Conservation (phyloP, 1,284 basidiomycete species). For the Sanghuangporus weigelae region DNA sequence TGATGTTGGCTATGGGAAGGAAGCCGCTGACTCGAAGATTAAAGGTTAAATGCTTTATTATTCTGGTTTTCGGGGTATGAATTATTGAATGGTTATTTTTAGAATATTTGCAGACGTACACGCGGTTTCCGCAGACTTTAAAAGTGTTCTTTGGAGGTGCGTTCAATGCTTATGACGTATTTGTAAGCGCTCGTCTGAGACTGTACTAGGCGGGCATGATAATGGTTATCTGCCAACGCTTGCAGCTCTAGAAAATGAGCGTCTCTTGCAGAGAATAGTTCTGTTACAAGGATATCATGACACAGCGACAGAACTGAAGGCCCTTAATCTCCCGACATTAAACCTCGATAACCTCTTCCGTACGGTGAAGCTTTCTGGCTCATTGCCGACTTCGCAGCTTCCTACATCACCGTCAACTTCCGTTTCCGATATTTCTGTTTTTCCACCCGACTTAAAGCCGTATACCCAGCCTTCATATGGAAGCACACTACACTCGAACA, state of each 20-base stretch:
- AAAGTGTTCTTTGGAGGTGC: conserved; percentile 67
- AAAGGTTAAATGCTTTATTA: conserved; percentile 42
- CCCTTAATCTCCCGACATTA: conserved; percentile 49
- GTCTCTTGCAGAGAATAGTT: conserved; percentile 62
- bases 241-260: conserved; percentile 50
- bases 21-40: conserved; percentile 66
- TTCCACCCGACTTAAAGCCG: conserved; percentile 17
- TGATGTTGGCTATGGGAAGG: conserved; percentile 66
- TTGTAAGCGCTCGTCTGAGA: neutral
- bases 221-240: conserved; percentile 44
- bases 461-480: neutral
- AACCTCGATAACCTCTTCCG: conserved; percentile 63
- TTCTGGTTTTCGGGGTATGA: neutral
- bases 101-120: conserved; percentile 76
- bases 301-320: conserved; percentile 40
- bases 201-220: conserved; percentile 34
- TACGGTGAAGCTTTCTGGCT: conserved; percentile 37
- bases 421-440: conserved; percentile 31
- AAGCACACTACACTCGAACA: neutral
- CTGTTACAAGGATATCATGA: conserved; percentile 48
- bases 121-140: conserved; percentile 67
- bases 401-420: conserved; percentile 10
- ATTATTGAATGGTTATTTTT: conserved; percentile 3
- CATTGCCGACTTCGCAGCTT: conserved; percentile 28
- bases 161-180: conserved; percentile 18